Evolutionary conservation across 2,329 filamentous ascomycete species (phyloP), one percentile per base, ranked within the genome.

Genomic region (Aspergillus versicolor): DNA sequence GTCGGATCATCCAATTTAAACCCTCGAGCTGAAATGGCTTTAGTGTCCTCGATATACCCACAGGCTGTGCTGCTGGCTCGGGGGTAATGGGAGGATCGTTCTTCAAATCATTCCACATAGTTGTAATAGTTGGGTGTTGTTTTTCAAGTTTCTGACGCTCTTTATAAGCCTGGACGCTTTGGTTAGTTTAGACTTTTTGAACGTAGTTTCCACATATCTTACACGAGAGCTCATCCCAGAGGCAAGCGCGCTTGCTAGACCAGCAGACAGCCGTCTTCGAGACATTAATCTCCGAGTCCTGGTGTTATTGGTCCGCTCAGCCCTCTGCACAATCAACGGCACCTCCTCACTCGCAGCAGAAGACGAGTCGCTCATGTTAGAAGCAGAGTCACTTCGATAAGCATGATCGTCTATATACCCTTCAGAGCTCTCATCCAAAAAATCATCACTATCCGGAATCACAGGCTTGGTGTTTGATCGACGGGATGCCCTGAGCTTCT

Each of bases 21-120:
- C 94, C 94, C 74, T 97, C 89, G 5, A 96, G 86, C 70, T 99
- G 94, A 71, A 97, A 99, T 0, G 89, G 88, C 73, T 99, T 97
- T 61, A 99, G 81, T 54, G 87, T 88, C 40, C 93, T 88, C 51
- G 84, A 90, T 62, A 99, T 97, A 3, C 83, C 86, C 7, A 76
- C 70, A 4, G 94, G 94, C 68, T 96, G 91, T 57, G 83, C 77
- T 34, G 88, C 89, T 61, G 80, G 81, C 59, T 84, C 77, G 61
- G 81, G 81, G 63, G 85, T 82, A 60, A 97, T 84, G 17, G 87
- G 77, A 0, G 89, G 84, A 63, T 88, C 82, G 1, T 85, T 81
- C 70, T 88, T 80, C 2, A 97, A 78, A 22, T 89, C 84, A 3
- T 83, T 74, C 94, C 94, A 99, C 90, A 97, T 95, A 0, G 87